phyloP scores from a whole-genome alignment of 345 rosid species.

The Eucalyptus curtisii region DNA sequence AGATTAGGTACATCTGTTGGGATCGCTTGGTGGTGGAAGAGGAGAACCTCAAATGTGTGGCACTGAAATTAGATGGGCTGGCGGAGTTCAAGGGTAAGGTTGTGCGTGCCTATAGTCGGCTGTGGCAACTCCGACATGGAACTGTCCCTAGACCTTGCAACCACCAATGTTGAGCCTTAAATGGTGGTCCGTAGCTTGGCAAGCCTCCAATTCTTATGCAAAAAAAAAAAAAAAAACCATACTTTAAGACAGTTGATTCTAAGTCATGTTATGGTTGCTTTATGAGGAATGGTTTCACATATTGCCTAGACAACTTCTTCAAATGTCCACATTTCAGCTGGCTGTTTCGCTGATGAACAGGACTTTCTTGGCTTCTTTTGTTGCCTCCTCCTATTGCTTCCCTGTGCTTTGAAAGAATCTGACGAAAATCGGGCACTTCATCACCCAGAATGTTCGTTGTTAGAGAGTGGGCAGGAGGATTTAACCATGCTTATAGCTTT shows the following conservation, averaged over 20 bases:
- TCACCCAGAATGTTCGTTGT: not conserved
- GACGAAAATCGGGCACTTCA: not conserved
- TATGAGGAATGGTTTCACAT: slow-evolving; percentile 29
- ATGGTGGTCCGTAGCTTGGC: slow-evolving; percentile 32
- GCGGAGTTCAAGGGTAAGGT: slow-evolving; percentile 21
- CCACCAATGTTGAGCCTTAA: slow-evolving; percentile 24
- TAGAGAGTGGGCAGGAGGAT: not conserved
- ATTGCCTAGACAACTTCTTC: slow-evolving; percentile 45
- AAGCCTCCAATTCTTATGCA: not conserved
- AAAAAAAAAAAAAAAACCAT: no score
- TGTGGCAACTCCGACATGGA: slow-evolving; percentile 51
- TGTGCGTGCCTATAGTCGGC: slow-evolving; percentile 22
- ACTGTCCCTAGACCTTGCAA: slow-evolving; percentile 16
- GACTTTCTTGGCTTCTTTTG: not conserved
- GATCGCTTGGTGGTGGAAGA: slow-evolving; percentile 40
- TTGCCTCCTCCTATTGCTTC: slow-evolving; percentile 4
- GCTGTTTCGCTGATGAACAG: slow-evolving; percentile 30
- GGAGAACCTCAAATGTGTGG: slow-evolving; percentile 28
- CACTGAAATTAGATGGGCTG: slow-evolving; percentile 29
- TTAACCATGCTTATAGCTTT: not conserved
- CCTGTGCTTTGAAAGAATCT: not conserved
- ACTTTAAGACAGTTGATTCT: not conserved
- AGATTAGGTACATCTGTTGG: slow-evolving; percentile 17
- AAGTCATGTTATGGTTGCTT: not conserved
- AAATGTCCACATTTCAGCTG: slow-evolving; percentile 50